These are phyloP conservation scores for Aureobasidium mangrovei DNA, from an alignment of 2,329 filamentous ascomycete species.

Conservation along the genomic window DNA sequence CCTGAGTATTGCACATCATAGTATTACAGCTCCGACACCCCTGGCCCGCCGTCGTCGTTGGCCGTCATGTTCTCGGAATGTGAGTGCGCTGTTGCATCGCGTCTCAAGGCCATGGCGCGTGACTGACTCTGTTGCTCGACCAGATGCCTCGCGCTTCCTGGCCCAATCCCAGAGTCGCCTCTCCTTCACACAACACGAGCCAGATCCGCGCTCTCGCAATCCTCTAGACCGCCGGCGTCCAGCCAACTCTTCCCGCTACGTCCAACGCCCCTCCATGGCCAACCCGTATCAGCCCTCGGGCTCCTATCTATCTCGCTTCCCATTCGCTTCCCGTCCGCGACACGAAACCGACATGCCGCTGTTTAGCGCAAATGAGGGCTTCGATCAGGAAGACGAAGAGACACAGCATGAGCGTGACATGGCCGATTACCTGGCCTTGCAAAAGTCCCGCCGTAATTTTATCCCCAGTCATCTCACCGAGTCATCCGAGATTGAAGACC, in stretches of 20 bases:
- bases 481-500: constrained; percentile 73
- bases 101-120: constrained; percentile 29
- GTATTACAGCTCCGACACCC: not conserved
- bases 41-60: not conserved
- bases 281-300: constrained; percentile 69
- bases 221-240: constrained; percentile 40
- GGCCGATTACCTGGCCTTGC: constrained; percentile 87
- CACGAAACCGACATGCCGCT: constrained; percentile 66
- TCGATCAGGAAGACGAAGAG: constrained; percentile 87
- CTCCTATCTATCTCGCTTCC: constrained; percentile 66
- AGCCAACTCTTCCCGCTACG: constrained; percentile 39
- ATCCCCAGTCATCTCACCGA: constrained; percentile 75
- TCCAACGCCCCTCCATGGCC: constrained; percentile 44
- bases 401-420: constrained; percentile 83
- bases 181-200: constrained; percentile 51
- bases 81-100: constrained; percentile 42
- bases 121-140: constrained; percentile 30
- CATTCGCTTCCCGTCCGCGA: constrained; percentile 66
- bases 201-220: constrained; percentile 36
- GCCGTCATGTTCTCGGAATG: constrained; percentile 76
- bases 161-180: constrained; percentile 92
- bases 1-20: not conserved
- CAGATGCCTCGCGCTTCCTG: constrained; percentile 94
- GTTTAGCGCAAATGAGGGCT: constrained; percentile 88
- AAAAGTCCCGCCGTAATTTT: constrained; percentile 81